A percentile compares a stretch with the other conserved stretches of the same genome.
Conservation (phyloP, 2,329 filamentous ascomycete genomes). For the Nemania serpens region DNA sequence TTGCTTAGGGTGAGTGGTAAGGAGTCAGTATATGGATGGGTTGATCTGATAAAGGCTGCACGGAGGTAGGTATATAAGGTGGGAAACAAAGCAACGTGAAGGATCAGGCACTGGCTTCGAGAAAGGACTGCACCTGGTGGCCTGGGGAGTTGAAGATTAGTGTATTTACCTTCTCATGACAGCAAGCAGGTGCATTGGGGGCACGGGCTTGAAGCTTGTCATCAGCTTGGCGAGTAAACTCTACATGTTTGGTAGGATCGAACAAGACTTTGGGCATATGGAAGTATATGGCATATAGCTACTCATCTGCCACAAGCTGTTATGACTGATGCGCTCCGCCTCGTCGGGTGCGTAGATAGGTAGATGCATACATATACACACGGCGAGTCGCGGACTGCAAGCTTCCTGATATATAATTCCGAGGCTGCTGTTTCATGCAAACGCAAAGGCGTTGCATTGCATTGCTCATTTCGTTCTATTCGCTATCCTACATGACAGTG, state of each 20-base stretch:
- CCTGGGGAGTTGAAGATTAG: no score
- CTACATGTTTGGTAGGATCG: no score
- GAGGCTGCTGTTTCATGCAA: no score
- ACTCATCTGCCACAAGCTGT: no score
- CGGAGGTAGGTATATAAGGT: neutral
- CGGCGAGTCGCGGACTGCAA: neutral
- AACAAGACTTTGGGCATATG: no score
- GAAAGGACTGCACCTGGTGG: neutral
- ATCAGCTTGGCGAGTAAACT: no score
- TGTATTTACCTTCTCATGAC: neutral
- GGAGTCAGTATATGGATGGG: neutral
- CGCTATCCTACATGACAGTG: neutral
- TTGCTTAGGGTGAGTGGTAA: neutral
- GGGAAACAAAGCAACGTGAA: neutral
- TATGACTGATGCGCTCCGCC: neutral
- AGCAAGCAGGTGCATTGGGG: neutral
- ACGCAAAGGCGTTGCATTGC: conserved; percentile 1
- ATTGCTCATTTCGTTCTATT: neutral
- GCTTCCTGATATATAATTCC: neutral
- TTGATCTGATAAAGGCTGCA: neutral
- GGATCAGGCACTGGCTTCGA: neutral
- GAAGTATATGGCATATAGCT: no score
- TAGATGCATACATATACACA: neutral
- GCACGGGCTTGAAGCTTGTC: neutral
- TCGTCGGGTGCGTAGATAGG: neutral